Conservation (phyloP, 1,284 basidiomycete species). For the Malassezia dermatis region DNA sequence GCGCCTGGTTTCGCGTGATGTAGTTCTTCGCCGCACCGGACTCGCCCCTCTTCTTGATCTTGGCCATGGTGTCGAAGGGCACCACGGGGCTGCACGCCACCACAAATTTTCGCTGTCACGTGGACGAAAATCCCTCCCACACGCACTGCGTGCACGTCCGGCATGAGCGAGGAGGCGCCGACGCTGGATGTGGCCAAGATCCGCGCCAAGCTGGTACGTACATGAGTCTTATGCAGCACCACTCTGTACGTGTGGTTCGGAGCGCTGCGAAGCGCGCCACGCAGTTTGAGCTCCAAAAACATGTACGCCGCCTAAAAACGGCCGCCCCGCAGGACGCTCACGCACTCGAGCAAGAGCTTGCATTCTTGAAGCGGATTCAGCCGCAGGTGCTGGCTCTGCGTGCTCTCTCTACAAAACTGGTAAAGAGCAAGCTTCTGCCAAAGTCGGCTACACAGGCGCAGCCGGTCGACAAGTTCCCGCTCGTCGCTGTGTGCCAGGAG, state of each 20-base stretch:
- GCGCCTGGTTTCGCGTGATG: slow-evolving; percentile 63
- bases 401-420: slow-evolving; percentile 10
- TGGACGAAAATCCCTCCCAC: background rate
- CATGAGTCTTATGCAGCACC: slow-evolving; percentile 5
- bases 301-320: slow-evolving; percentile 13
- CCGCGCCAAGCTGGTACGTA: slow-evolving; percentile 7
- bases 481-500: background rate
- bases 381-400: background rate
- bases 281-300: slow-evolving; percentile 12
- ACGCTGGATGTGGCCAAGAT: background rate
- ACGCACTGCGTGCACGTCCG: background rate
- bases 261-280: slow-evolving; percentile 7
- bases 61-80: slow-evolving; percentile 59
- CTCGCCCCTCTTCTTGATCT: slow-evolving; percentile 73
- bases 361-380: slow-evolving; percentile 3
- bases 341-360: slow-evolving; percentile 5
- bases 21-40: slow-evolving; percentile 60
- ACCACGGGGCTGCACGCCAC: background rate
- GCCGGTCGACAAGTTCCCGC: background rate
- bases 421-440: slow-evolving; percentile 9
- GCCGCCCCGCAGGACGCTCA: too few species aligned
- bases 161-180: background rate
- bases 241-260: slow-evolving; percentile 3
- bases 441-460: background rate
- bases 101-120: slow-evolving; percentile 15